Base-by-base conservation (phyloP, 1,284 basidiomycete species). In the Rhodotorula sp. region DNA sequence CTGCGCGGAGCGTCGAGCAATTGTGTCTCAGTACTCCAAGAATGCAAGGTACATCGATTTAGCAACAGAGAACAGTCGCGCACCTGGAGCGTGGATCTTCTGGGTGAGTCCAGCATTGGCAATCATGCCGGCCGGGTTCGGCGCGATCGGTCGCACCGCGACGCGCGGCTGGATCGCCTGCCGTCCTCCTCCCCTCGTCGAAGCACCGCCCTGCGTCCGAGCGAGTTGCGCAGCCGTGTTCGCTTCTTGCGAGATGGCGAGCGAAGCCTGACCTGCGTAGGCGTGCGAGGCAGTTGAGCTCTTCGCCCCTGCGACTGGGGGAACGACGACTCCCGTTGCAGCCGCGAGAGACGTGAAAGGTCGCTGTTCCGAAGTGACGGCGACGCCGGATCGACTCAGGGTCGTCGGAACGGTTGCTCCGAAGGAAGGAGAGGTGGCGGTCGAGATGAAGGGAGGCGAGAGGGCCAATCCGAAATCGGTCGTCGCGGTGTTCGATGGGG, bases 61-160 rank as follows among this genome's bases (percentile, higher is more conserved):
- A n/a, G 48, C 26, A 20, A 1, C 8, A 5, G 5, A 12, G 6
- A 47, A 26, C 20, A 61, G 2, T 14, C 39, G 39, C 72, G 43
- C 39, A 72, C 73, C 67, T 39, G 65, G 58, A 48, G 66, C 62
- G 46, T 71, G 60, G 5, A 70, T 57, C 1, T 51, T 46, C n/a
- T 51, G 31, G 21, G 61, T 29, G 12, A 71, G 47, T 3, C 74
- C 74, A 0, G 74, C 74, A 15, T 76, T 76, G 15, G 65, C 69
- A 29, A 76, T 76, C 18, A 73, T 51, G 23, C 69, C 67, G 34
- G 73, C 59, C 18, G 71, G 59, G 15, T 52, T 62, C 20, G 20
- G 26, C 18, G 20, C 23, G 16, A 23, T 31, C 58, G 14, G 46
- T 12, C 31, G n/a, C 49, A 34, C 34, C 39, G 14, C 20, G 12